Evolutionary conservation across 2,329 filamentous ascomycete species (phyloP), one percentile per base, ranked within the genome.

Genomic region (Thielaviopsis euricoi): DNA sequence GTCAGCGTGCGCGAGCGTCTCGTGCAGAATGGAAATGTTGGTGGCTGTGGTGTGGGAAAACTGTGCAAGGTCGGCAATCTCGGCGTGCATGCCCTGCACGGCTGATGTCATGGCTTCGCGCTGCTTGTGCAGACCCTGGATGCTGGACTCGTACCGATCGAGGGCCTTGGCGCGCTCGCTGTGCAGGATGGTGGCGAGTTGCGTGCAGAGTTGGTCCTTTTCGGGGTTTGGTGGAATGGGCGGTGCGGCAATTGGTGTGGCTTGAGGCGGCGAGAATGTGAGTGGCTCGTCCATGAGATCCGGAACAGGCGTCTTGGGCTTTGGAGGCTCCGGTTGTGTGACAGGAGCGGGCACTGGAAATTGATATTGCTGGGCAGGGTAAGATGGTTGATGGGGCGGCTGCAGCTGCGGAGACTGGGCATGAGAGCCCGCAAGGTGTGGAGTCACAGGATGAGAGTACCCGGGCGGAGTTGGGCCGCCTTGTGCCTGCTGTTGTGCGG

Each of bases 161-260:
- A 86, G 78, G 56, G 82, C 84, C 53, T 79, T 78, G 61, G 83
- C 81, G 17, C 90, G 82, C 62, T 87, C 83, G 46, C 79, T 73
- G 57, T 82, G 76, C 2, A 97, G 74, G 0, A 83, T 80, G 58
- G 78, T 75, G 40, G 85, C 89, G 29, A 97, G 78, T 51, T 89
- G 86, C 56, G 79, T 78, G 2, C 95, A 77, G 17, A 97, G 79
- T 21, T 86, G 85, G 69, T 97, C 89, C 68, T 95, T 96, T 70
- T 97, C 89, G 0, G 93, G 93, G 65, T 98, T 98, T 0, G 89
- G 90, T 0, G 93, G 91, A 33, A 96, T 89, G 0, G 91, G 90
- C 0, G 93, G 91, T 0, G 89, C 81, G 6, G 85, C 77, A 7
- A 82, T 67, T 22, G 76, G 72, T 0, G 74, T 71, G 3, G 72